phyloP scores from a whole-genome alignment of 2,329 filamentous ascomycete genomes.

The Colletotrichum spinosum region DNA sequence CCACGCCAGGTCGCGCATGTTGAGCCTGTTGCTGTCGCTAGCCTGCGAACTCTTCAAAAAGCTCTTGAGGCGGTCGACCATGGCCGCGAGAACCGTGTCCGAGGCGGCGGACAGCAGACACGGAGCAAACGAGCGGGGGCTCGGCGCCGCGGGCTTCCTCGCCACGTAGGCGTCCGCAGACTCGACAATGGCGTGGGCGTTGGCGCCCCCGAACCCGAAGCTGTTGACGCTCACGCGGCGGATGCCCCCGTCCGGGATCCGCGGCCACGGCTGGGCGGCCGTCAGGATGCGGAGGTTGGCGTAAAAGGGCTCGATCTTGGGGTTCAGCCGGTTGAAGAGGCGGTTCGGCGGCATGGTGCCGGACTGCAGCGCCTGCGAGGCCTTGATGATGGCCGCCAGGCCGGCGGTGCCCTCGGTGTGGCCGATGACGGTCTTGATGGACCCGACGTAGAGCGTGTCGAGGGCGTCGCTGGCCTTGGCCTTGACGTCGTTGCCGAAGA shows the following conservation, averaged over 20 bases:
- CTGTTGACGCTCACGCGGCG: slow-evolving; percentile 38
- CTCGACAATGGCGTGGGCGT: slow-evolving; percentile 54
- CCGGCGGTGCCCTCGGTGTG: slow-evolving; percentile 44
- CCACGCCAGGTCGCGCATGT: too few relatives aligned
- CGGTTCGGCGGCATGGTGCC: slow-evolving; percentile 45
- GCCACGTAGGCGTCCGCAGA: neutral
- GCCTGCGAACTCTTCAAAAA: too few relatives aligned
- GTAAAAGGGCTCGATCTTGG: slow-evolving; percentile 42
- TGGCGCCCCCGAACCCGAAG: slow-evolving; percentile 59
- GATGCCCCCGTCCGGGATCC: neutral
- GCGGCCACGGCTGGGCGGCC: slow-evolving; percentile 36
- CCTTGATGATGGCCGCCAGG: slow-evolving; percentile 44
- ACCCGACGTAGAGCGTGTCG: slow-evolving; percentile 43
- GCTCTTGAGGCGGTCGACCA: too few relatives aligned
- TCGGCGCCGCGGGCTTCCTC: neutral
- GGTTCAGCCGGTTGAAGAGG: slow-evolving; percentile 45
- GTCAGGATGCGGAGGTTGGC: slow-evolving; percentile 22
- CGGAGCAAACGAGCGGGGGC: neutral
- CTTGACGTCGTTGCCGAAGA: neutral
- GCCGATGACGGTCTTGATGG: slow-evolving; percentile 45
- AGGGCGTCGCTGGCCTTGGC: slow-evolving; percentile 41
- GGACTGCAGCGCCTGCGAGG: slow-evolving; percentile 38
- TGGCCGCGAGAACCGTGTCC: neutral
- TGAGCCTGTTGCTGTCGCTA: too few relatives aligned
- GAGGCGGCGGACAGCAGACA: slow-evolving; percentile 13